Percentiles rank a stretch among this genome's conserved stretches.
These are phyloP conservation scores for Fusarium liriodendri DNA, from an alignment of 2,329 filamentous ascomycete genomes.

Conservation along the genomic window DNA sequence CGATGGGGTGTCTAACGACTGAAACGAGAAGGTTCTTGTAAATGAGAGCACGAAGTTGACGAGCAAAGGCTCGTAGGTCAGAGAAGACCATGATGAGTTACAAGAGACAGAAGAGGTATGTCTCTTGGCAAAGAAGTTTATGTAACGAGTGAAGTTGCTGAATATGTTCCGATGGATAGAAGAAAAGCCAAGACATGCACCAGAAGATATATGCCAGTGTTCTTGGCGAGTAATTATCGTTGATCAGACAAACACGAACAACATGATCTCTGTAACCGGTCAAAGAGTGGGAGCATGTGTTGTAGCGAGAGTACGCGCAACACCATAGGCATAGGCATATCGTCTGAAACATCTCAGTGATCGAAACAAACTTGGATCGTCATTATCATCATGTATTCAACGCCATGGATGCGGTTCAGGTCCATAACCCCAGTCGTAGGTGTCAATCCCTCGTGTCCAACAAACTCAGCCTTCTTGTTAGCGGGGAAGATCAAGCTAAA, in stretches of 20 bases:
- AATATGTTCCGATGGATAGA: background rate
- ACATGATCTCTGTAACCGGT: background rate
- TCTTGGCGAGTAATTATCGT: background rate
- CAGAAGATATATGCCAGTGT: background rate
- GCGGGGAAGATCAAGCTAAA: background rate
- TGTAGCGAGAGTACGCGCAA: background rate
- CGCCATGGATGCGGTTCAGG: background rate
- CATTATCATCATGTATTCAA: background rate
- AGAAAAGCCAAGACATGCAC: background rate
- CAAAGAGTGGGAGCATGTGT: background rate
- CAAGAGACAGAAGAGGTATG: background rate
- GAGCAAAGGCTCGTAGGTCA: slow-evolving; percentile 10
- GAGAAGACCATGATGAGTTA: background rate
- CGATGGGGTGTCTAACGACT: slow-evolving; percentile 21
- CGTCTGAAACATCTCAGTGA: slow-evolving; percentile 1
- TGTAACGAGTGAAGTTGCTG: background rate
- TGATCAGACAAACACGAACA: background rate
- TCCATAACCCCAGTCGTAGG: background rate
- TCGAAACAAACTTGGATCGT: background rate
- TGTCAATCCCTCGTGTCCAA: slow-evolving; percentile 6
- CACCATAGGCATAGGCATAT: background rate
- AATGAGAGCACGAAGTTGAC: slow-evolving; percentile 18
- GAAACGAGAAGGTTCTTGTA: slow-evolving; percentile 27
- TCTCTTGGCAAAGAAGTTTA: background rate
- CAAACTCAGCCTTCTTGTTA: slow-evolving; percentile 1